These are phyloP conservation scores for Myriosclerotinia curreyana DNA, from an alignment of 2,329 filamentous ascomycete genomes.

Conservation along the genomic window DNA sequence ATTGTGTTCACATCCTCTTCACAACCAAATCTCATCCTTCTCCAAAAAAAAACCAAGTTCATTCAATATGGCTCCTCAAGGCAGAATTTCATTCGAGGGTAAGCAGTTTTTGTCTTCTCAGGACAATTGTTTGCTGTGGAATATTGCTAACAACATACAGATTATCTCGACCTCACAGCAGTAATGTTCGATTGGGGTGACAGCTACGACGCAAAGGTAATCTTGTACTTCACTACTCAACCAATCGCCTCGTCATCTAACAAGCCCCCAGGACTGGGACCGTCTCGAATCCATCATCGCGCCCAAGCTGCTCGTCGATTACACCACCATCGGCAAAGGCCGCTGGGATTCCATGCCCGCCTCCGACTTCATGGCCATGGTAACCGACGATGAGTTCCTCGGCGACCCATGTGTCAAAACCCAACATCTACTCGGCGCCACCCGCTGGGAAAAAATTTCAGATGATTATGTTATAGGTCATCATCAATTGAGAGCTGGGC, in stretches of 20 bases:
- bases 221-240: background rate
- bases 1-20: background rate
- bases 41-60: background rate
- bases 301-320: slow-evolving; percentile 49
- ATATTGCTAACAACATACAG: slow-evolving; percentile 34
- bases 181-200: slow-evolving; percentile 61
- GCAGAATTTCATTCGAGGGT: slow-evolving; percentile 23
- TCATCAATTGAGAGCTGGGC: slow-evolving; percentile 34
- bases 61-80: slow-evolving; percentile 6
- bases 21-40: background rate
- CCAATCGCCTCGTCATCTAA: background rate
- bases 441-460: slow-evolving; percentile 55
- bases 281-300: slow-evolving; percentile 33
- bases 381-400: slow-evolving; percentile 54
- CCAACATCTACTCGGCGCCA: slow-evolving; percentile 61
- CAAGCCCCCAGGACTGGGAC: slow-evolving; percentile 30
- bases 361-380: slow-evolving; percentile 59
- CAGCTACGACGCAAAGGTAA: slow-evolving; percentile 59
- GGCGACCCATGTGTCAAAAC: slow-evolving; percentile 61
- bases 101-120: background rate
- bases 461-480: slow-evolving; percentile 57
- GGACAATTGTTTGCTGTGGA: background rate
- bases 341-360: slow-evolving; percentile 60
- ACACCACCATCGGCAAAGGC: slow-evolving; percentile 60
- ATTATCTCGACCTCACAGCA: slow-evolving; percentile 50